Evolutionary conservation across 2,329 filamentous ascomycete species (phyloP), one percentile per base, ranked within the genome.

Genomic region (Rutstroemia sp.): DNA sequence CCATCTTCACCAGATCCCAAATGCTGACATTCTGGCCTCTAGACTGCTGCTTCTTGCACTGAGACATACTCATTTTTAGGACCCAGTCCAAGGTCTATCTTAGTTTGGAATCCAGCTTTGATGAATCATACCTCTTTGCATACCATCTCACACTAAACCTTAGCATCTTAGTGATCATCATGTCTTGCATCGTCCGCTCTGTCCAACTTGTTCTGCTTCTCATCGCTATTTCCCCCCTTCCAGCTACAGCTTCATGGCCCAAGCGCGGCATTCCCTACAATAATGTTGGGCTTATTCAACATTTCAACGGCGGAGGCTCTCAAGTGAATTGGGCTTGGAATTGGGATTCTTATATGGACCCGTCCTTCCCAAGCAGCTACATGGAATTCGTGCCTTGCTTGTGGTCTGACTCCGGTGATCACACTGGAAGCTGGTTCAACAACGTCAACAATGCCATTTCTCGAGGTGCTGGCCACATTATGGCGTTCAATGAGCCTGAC

Each of bases 401-500:
- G 37, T 87, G 80, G 83, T 49, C 52, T 9, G 70, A 76, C 54
- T 63, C 63, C 12, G 38, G 44, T n/a, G 52, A 54, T 27, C 44
- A 54, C 34, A 54, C 45, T 3, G 10, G 42, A 5, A 30, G 19
- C 2, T 54, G 52, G 45, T 34, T 12, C 3, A 48, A 6, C 45
- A 54, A 54, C 10, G 52, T 49, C 34, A 54, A 54, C 8, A 16
- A 37, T 8, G 44, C 52, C 34, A 48, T 54, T n/a, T 12, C 52
- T 54, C 52, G 52, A 19, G 85, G 85, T 54, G 72, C 78, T 61
- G 78, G 75, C 60, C 75, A 77, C 63, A 69, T 88, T 52, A 77
- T 88, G 66, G 77, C 77, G 68, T 88, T 87, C 79, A 89, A 89
- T 76, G 86, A 89, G 76, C 83, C 83, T 45, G 86, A 89, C 69